Conservation (phyloP, 495 filamentous ascomycete genomes). For the Filosporella fistucella region DNA sequence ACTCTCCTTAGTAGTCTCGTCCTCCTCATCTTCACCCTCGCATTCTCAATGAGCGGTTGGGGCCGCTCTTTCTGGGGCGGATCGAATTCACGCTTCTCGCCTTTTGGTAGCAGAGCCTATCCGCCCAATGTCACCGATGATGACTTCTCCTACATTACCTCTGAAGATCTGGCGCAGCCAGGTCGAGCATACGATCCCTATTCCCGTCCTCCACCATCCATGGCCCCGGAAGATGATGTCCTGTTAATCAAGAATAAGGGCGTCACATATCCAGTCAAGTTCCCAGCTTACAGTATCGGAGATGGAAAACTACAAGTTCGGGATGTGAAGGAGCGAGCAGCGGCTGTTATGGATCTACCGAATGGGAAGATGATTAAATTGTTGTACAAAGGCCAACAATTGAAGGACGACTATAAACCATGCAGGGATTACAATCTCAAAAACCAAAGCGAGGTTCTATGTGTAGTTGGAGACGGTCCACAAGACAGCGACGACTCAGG, state of each 20-base stretch:
- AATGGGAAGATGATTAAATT: slow-evolving; percentile 63
- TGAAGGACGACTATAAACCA: slow-evolving; percentile 61
- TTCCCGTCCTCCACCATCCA: slow-evolving; percentile 25
- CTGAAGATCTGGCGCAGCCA: slow-evolving; percentile 56
- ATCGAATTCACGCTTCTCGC: slow-evolving; percentile 36
- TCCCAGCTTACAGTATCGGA: slow-evolving; percentile 76
- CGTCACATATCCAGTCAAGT: slow-evolving; percentile 69
- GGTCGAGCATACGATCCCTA: slow-evolving; percentile 33
- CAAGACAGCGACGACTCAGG: slow-evolving; percentile 26
- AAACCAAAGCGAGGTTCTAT: slow-evolving; percentile 73
- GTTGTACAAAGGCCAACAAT: slow-evolving; percentile 75
- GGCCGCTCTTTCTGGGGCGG: slow-evolving; percentile 20
- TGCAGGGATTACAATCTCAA: slow-evolving; percentile 74
- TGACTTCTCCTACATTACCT: slow-evolving; percentile 79
- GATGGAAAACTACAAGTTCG: slow-evolving; percentile 68
- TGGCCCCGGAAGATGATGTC: slow-evolving; percentile 64
- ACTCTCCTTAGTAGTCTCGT: slow-evolving; percentile 4
- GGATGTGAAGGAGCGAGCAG: slow-evolving; percentile 61
- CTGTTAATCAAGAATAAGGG: slow-evolving; percentile 70
- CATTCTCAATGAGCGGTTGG: slow-evolving; percentile 26
- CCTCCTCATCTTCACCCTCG: slow-evolving; percentile 13
- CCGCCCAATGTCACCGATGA: slow-evolving; percentile 64
- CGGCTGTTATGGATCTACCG: slow-evolving; percentile 54
- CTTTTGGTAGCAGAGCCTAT: slow-evolving; percentile 34
- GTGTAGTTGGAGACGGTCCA: slow-evolving; percentile 45